Base-by-base conservation (phyloP, 352 stramenopile genomes). In the Phytophthora vignae region DNA sequence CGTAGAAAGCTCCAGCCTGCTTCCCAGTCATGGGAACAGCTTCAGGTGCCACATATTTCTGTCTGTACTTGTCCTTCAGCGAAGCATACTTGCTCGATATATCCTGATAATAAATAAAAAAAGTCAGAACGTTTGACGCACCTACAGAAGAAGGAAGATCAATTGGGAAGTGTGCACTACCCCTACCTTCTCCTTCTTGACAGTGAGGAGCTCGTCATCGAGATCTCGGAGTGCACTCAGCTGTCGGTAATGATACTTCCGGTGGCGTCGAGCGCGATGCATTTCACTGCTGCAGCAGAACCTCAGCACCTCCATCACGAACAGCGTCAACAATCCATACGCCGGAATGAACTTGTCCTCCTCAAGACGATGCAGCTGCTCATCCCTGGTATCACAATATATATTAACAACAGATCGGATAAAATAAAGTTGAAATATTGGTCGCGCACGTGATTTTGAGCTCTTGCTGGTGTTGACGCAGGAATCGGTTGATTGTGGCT, bases 41-140 rank as follows among this genome's bases (percentile, higher is more conserved):
- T 60, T 87, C 77, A 0, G 74, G 78, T 3, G 81, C 71, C 25
- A 82, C 65, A 66, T 95, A 93, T 65, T 95, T 95, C 69, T 90
- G 88, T 38, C 75, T 79, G 73, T 95, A 95, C 55, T 90, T 91
- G 65, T 91, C 80, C 60, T 87, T 89, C 38, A 95, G 70, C n/a
- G 65, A 71, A 27, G 85, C 73, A 62, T 92, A 95, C 73, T 93
- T 95, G 63, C 48, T 81, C 31, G 83, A 89, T 67, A 95, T 87
- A 48, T 92, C 83, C 85, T 93, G 55, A 33, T 57, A 7, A 12
- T 27, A 55, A 27, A 15, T 29, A n/a, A 52, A 22, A n/a, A 27
- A 53, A 64, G n/a, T 54, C 22, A 25, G 14, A 67, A 25, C 10
- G 61, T 55, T 5, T 38, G 48, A 31, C 14, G 49, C 58, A 10